phyloP scores from a whole-genome alignment of 768 basidiomycete genomes.

The Phaffia tasmanica region DNA sequence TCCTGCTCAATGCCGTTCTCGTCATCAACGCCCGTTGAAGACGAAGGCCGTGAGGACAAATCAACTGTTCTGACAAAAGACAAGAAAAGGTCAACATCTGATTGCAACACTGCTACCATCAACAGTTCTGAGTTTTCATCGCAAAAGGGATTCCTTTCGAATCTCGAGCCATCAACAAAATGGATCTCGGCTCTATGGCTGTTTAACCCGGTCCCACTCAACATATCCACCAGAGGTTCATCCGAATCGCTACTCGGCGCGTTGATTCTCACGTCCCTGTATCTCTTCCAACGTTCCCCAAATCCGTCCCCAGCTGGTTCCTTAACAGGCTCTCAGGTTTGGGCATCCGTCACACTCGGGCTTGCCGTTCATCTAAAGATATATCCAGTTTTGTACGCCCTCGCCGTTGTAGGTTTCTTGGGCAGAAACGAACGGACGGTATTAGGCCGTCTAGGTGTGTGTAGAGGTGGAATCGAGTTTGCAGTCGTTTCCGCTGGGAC shows the following conservation, averaged over 20 bases:
- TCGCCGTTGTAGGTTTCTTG: conserved; percentile 53
- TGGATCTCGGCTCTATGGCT: conserved; percentile 59
- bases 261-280: conserved; percentile 59
- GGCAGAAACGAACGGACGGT: conserved; percentile 31
- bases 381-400: conserved; percentile 83
- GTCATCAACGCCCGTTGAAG: too few relatives aligned
- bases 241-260: conserved; percentile 79
- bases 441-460: conserved; percentile 40
- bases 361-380: conserved; percentile 92
- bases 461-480: conserved; percentile 48
- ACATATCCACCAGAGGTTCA: conserved; percentile 93
- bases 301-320: conserved; percentile 33
- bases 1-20: too few relatives aligned
- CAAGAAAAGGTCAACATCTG: conserved; percentile 17
- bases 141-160: conserved; percentile 40
- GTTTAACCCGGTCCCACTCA: conserved; percentile 85
- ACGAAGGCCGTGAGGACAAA: too few relatives aligned
- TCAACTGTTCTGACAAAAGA: conserved; percentile 28
- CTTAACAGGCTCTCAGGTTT: background rate
- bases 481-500: conserved; percentile 55
- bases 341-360: conserved; percentile 62
- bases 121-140: conserved; percentile 44
- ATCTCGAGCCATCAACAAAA: conserved; percentile 44
- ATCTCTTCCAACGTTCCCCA: conserved; percentile 7
- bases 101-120: background rate